These are phyloP conservation scores for Radiomyces spectabilis DNA, from an alignment of 192 early-diverging fungal species.

Conservation along the genomic window DNA sequence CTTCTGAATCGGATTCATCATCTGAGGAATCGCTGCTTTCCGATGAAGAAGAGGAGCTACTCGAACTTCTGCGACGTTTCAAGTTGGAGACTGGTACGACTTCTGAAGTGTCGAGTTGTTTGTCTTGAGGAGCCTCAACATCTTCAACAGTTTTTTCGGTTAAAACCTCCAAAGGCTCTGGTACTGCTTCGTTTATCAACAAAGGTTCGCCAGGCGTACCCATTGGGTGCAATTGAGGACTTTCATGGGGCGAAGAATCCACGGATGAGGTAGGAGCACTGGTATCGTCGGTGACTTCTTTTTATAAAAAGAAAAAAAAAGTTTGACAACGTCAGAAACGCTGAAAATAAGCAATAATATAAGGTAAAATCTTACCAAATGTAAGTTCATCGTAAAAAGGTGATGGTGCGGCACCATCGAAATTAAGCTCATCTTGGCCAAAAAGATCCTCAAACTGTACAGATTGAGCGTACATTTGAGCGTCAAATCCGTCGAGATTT, in stretches of 20 bases:
- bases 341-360: no score
- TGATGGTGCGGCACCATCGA: not conserved
- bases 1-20: slow-evolving; percentile 1
- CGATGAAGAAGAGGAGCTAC: slow-evolving; percentile 5
- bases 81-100: not conserved
- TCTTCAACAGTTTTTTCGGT: no score
- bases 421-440: slow-evolving; percentile 17
- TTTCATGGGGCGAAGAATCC: slow-evolving; percentile 5
- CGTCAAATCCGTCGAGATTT: slow-evolving; percentile 9
- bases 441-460: slow-evolving; percentile 20
- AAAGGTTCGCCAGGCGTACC: no score
- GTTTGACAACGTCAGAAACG: not conserved
- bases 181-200: no score
- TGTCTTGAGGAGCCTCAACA: no score
- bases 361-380: slow-evolving; percentile 31
- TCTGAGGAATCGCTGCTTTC: not conserved
- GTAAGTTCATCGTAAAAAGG: slow-evolving; percentile 30
- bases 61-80: slow-evolving; percentile 15
- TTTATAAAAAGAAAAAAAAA: not conserved
- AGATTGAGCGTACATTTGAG: slow-evolving; percentile 16
- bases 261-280: slow-evolving; percentile 10
- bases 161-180: no score
- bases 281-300: slow-evolving; percentile 4
- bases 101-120: no score
- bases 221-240: no score